These are phyloP conservation scores for Diatrype stigma DNA, from an alignment of 2,329 filamentous ascomycete species.

Conservation along the genomic window DNA sequence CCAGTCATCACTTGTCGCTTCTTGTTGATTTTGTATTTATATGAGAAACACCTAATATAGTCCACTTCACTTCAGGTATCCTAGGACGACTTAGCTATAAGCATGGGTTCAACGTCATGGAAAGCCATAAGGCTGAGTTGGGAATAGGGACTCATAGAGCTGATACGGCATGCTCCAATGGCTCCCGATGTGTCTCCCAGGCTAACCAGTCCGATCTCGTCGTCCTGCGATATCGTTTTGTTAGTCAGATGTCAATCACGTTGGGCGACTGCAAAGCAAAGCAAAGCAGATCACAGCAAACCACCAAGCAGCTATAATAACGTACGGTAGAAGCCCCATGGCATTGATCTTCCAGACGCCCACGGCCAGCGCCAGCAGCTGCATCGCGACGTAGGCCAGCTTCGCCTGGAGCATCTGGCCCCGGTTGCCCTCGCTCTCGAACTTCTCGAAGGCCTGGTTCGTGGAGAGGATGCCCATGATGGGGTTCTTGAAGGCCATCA, in stretches of 20 bases:
- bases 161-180: conserved; percentile 62
- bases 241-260: conserved; percentile 22
- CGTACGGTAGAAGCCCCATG: conserved; percentile 91
- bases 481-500: conserved; percentile 97
- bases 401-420: conserved; percentile 77
- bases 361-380: conserved; percentile 75
- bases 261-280: background rate
- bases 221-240: conserved; percentile 53
- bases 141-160: conserved; percentile 45
- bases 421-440: conserved; percentile 77
- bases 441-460: conserved; percentile 83
- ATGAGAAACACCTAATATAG: no score
- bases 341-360: conserved; percentile 95
- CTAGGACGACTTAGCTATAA: no score
- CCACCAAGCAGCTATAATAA: conserved; percentile 18
- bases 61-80: no score
- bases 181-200: conserved; percentile 77
- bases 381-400: conserved; percentile 81
- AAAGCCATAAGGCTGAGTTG: no score
- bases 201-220: conserved; percentile 96
- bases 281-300: background rate
- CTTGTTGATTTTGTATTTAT: no score
- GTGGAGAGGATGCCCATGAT: conserved; percentile 79
- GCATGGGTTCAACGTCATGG: no score
- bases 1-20: no score